Evolutionary conservation across 192 early-diverging fungal species (phyloP).

Genomic region (Umbelopsis sp.): DNA sequence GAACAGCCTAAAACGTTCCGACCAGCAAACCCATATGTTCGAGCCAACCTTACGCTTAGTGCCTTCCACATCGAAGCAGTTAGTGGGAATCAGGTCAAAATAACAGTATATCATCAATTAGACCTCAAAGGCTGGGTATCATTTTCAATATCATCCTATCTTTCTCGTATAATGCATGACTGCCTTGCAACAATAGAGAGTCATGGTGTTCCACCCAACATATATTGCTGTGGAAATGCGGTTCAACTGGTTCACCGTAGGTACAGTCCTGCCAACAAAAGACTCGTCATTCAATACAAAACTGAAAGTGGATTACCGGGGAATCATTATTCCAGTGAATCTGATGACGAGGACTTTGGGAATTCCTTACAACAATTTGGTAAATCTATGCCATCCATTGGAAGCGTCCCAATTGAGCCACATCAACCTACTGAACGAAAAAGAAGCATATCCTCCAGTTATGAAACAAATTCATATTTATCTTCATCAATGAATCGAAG

Average conservation of each 20-base stretch:
- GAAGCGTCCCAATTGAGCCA: neutral
- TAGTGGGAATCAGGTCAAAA: neutral
- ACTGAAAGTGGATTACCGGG: neutral
- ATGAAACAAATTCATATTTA: neutral
- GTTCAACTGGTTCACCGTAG: neutral
- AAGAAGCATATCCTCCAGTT: neutral
- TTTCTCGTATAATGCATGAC: neutral
- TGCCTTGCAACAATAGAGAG: neutral
- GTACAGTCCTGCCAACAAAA: neutral
- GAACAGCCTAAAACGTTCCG: neutral
- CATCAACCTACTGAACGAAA: neutral
- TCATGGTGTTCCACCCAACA: constrained; percentile 2
- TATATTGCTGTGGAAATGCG: neutral
- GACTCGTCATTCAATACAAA: neutral
- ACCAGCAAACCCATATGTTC: constrained; percentile 4
- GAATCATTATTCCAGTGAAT: neutral
- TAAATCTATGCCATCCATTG: constrained; percentile 7
- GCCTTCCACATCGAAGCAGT: neutral
- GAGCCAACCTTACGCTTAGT: constrained; percentile 1
- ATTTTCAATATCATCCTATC: neutral
- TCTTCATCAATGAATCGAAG: constrained; percentile 8
- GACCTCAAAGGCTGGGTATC: constrained; percentile 4
- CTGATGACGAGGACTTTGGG: neutral
- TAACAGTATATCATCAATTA: constrained; percentile 3
- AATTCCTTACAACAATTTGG: neutral